Evolutionary conservation across 768 basidiomycete genomes (phyloP), one percentile per base, ranked within the genome.

Genomic region (Mycena galopus): DNA sequence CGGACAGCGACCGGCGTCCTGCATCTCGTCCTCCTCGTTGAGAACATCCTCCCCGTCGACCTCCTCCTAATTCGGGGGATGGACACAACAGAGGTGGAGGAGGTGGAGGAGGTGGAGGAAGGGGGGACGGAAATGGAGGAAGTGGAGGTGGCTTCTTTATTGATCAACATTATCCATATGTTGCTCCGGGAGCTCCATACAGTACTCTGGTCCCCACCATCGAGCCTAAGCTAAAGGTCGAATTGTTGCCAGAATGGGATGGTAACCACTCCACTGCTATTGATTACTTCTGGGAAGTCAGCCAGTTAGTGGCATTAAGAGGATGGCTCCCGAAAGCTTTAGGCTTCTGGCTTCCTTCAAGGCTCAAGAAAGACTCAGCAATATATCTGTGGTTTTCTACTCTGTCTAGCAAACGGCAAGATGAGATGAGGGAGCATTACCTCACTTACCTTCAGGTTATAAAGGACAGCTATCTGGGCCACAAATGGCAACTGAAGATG

Each of bases 251-350:
- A 14, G 39, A 37, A 37, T 37, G 35, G 35, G 35, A 37, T 37
- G 35, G 35, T 6, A 37, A 37, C 14, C 35, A 37, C 35, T 6
- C 6, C 35, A 37, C 35, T 7, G 63, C 63, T 2, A 39, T 65
- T 7, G 63, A 65, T 1, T 65, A 65, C n/a, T 65, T 65, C 32
- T 65, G 32, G 50, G 50, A 55, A 2, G 63, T 65, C 0, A 27
- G 44, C 4, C 62, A 64, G 19, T 4, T 64, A 1, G 62, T 47
- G 0, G 33, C 23, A 5, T 16, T 64, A 16, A 7, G 5, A 1
- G 62, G 62, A 1, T 64, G 62, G 62, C 0, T 72, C 4, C 64
- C 61, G 1, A 16, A 17, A 6, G 42, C 59, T 4, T 14, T 72
- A 14, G 71, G 65, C 1, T 39, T 29, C 32, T 66, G 64, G 65